A percentile compares a stretch with the other conserved stretches of the same genome.
These are phyloP conservation scores for Plasmodiophora brassicae DNA, from an alignment of 208 protist genomes.

Conservation along the genomic window DNA sequence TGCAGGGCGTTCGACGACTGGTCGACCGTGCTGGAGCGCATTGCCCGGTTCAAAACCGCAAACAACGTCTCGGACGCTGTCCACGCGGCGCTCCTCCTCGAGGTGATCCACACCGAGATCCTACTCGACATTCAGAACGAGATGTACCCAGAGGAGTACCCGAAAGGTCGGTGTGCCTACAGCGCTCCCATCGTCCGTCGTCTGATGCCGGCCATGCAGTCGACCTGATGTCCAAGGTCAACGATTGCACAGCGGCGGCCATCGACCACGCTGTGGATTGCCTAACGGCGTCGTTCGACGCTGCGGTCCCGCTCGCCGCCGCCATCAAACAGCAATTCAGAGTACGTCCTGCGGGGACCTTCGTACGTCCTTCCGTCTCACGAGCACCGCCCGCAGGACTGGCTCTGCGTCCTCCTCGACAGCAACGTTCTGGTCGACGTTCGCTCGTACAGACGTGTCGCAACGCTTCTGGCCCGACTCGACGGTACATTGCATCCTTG, in stretches of 20 bases:
- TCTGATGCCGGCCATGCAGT: neutral
- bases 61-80: neutral
- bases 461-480: neutral
- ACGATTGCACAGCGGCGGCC: neutral
- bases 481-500: neutral
- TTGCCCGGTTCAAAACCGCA: neutral
- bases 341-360: neutral
- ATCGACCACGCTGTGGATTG: neutral
- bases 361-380: neutral
- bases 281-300: neutral
- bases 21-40: neutral
- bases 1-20: neutral
- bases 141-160: neutral
- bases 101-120: neutral
- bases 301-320: neutral
- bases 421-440: neutral
- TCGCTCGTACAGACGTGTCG: neutral
- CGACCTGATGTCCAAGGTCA: neutral
- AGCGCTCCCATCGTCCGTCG: neutral
- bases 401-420: neutral
- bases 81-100: neutral
- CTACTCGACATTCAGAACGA: neutral
- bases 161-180: neutral
- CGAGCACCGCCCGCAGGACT: neutral
- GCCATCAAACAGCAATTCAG: neutral